Conservation (phyloP, 2,329 filamentous ascomycete species). For the Phaeoacremonium minimum region DNA sequence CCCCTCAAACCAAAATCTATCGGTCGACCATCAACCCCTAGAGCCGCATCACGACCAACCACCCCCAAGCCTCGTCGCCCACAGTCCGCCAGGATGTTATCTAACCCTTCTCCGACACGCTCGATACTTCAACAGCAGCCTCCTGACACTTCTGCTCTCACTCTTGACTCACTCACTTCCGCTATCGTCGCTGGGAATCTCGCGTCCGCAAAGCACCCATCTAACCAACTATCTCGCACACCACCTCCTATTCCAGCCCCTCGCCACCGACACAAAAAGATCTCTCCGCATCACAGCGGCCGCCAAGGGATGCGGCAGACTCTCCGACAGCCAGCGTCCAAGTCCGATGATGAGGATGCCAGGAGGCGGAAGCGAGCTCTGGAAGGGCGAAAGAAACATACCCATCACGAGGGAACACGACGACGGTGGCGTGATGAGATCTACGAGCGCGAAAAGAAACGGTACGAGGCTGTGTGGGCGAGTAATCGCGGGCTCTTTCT, state of each 20-base stretch:
- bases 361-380: slow-evolving; percentile 40
- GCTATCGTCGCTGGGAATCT: slow-evolving; percentile 74
- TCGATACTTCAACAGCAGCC: slow-evolving; percentile 13
- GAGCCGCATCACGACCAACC: slow-evolving; percentile 24
- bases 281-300: slow-evolving; percentile 35
- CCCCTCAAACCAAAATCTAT: no score
- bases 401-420: slow-evolving; percentile 71
- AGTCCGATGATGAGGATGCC: slow-evolving; percentile 49
- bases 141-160: slow-evolving; percentile 31
- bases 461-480: slow-evolving; percentile 83
- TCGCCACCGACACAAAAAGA: slow-evolving; percentile 28
- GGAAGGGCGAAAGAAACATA: slow-evolving; percentile 57
- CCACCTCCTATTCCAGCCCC: slow-evolving; percentile 30
- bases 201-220: slow-evolving; percentile 55
- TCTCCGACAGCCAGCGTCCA: slow-evolving; percentile 51
- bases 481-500: slow-evolving; percentile 65
- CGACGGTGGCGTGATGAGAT: slow-evolving; percentile 75
- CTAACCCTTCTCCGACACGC: slow-evolving; percentile 2
- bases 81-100: slow-evolving; percentile 19
- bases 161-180: slow-evolving; percentile 62
- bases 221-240: slow-evolving; percentile 25
- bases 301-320: slow-evolving; percentile 60
- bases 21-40: no score
- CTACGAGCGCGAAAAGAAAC: slow-evolving; percentile 66
- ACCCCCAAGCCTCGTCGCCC: slow-evolving; percentile 24